A percentile compares a stretch with the other conserved stretches of the same genome.
These are phyloP conservation scores for Saccharomyces eubayanus DNA, from an alignment of 805 yeast genomes.

Conservation along the genomic window DNA sequence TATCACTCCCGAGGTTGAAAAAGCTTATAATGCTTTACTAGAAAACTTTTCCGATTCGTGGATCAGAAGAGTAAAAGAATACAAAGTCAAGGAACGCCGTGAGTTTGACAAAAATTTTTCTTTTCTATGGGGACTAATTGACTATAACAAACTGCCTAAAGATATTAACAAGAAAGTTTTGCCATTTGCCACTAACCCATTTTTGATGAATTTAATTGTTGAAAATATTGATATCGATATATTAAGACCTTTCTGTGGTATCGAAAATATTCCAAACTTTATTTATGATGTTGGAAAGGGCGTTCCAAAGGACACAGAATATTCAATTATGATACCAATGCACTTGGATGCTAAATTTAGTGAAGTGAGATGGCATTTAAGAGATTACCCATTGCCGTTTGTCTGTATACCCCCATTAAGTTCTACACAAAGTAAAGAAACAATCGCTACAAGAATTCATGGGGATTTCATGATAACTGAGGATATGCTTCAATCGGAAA, in stretches of 20 bases:
- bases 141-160: conserved; percentile 31
- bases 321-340: conserved; percentile 61
- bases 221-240: conserved; percentile 42
- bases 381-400: conserved; percentile 84
- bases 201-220: conserved; percentile 45
- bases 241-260: conserved; percentile 43
- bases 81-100: conserved; percentile 34
- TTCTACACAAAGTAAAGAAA: conserved; percentile 18
- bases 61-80: conserved; percentile 54
- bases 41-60: conserved; percentile 54
- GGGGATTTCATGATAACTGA: conserved; percentile 72
- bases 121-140: conserved; percentile 37
- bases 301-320: conserved; percentile 61
- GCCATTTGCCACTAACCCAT: conserved; percentile 41
- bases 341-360: conserved; percentile 45
- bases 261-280: conserved; percentile 49
- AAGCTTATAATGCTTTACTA: conserved; percentile 30
- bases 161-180: conserved; percentile 40
- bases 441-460: conserved; percentile 33
- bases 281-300: conserved; percentile 73
- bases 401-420: conserved; percentile 55
- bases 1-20: conserved; percentile 9
- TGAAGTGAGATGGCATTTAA: conserved; percentile 60
- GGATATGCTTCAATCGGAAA: conserved; percentile 41
- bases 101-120: conserved; percentile 34